Evolutionary conservation across 1,139 yeast genomes (phyloP).

Genomic region (Saccharomycopsis hybrid): DNA sequence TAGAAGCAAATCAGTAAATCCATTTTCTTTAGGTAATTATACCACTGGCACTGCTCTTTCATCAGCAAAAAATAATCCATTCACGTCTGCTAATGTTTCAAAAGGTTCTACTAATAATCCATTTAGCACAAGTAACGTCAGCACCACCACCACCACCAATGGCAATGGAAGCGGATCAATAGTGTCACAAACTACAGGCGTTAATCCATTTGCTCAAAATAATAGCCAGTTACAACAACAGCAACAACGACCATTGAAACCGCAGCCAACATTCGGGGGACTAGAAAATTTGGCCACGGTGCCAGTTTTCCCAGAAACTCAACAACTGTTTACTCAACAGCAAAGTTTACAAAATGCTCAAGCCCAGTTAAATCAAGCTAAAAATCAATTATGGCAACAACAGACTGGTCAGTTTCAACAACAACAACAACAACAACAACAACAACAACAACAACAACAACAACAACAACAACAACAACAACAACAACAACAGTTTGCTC

Average conservation of each 20-base stretch:
- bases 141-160: constrained; percentile 23
- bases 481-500: constrained; percentile 8
- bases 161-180: constrained; percentile 28
- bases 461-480: constrained; percentile 11
- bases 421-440: constrained; percentile 14
- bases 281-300: constrained; percentile 54
- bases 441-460: constrained; percentile 14
- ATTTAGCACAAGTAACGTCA: constrained; percentile 23
- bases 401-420: constrained; percentile 13
- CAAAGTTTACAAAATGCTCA: constrained; percentile 28
- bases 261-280: constrained; percentile 64
- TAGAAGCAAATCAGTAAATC: constrained; percentile 19
- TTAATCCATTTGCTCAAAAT: constrained; percentile 41
- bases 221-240: constrained; percentile 16
- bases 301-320: constrained; percentile 63
- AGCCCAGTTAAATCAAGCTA: constrained; percentile 24
- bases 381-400: constrained; percentile 14
- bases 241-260: constrained; percentile 29
- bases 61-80: constrained; percentile 25
- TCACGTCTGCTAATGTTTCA: constrained; percentile 21
- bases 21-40: constrained; percentile 18
- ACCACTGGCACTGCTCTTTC: constrained; percentile 18
- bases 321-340: constrained; percentile 29
- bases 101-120: constrained; percentile 27
- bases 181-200: constrained; percentile 30